Percentiles rank a stretch among this genome's conserved stretches.
Conservation (phyloP, 106 monocot species). For the Phalaenopsis aphrodite region DNA sequence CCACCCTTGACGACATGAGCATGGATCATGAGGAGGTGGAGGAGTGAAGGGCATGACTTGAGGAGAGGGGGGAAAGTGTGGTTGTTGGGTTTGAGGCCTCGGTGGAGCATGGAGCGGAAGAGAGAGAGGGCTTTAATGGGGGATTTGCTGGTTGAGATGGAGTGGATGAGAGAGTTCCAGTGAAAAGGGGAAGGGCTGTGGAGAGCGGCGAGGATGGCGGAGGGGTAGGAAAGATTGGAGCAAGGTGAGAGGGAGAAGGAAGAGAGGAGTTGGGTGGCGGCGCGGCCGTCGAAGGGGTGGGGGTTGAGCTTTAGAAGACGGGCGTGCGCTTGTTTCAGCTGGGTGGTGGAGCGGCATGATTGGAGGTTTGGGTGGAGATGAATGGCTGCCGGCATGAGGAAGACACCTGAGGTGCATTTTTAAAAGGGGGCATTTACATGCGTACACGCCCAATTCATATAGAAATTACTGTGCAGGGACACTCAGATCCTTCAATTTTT, state of each 20-base stretch:
- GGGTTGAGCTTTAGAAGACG: background rate
- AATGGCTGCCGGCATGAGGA: background rate
- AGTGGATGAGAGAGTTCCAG: slow-evolving; percentile 12
- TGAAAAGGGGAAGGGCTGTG: background rate
- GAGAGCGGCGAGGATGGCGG: slow-evolving; percentile 1
- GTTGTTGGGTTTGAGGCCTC: slow-evolving; percentile 13
- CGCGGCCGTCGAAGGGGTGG: background rate
- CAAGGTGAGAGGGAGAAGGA: background rate
- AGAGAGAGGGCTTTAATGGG: background rate
- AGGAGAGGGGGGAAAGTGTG: slow-evolving; percentile 36
- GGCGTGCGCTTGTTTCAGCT: slow-evolving; percentile 3
- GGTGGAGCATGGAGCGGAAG: slow-evolving; percentile 6
- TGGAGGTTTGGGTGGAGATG: background rate
- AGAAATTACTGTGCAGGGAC: no score
- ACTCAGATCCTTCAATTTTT: no score
- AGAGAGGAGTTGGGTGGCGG: background rate
- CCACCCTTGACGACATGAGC: slow-evolving; percentile 24
- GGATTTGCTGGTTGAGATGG: slow-evolving; percentile 5
- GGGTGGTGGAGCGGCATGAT: slow-evolving; percentile 4
- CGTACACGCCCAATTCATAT: no score
- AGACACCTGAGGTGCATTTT: background rate
- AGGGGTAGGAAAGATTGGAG: background rate
- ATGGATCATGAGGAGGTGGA: slow-evolving; percentile 18
- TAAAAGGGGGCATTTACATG: no score
- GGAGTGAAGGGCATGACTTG: slow-evolving; percentile 16